Base-by-base conservation (phyloP, 2,329 filamentous ascomycete species). In the Pseudocercospora vitis region DNA sequence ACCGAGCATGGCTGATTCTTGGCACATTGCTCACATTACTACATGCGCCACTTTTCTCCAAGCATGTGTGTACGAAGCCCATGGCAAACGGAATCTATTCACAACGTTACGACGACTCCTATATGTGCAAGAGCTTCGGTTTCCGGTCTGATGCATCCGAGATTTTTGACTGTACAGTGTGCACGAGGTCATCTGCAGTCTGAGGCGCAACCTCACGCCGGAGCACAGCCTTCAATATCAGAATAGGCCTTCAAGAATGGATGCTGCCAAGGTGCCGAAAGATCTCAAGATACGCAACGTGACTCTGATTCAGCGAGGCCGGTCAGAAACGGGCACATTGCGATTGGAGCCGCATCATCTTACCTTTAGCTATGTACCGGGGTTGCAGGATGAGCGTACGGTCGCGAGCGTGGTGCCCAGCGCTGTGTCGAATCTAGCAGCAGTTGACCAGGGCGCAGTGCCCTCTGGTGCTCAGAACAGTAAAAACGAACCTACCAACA, bases 321-420 rank as follows among this genome's bases (percentile, higher is more conserved):
- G 78, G 58, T 76, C 78, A 57, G 76, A 81, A 60, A 74, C 76
- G 57, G 83, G 83, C 60, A 81, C 79, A n/a, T 74, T 86, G 50
- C 81, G 84, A 65, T 73, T 86, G 52, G 82, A 80, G 63, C 77
- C 79, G 67, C 81, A 85, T 71, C 83, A 86, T 67, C 74, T 86
- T 49, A 83, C 85, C 64, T 86, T 86, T 73, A 81, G 77, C 60
- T 81, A 82, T 69, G 70, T 74, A 9, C 80, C 79, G 49, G 71
- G 72, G 61, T 24, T 37, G 44, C 48, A 21, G 40, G 21, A 21
- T 18, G 52, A 39, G 33, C 31, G 24, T 21, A 32, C 33, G 48
- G 35, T 18, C 7, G 7, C 48, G 28, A 33, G 14, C 24, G 39
- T 42, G 40, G 37, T 21, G 37, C 16, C 19, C 9, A 24, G 7